These are phyloP conservation scores for Zarea fungicola DNA, from an alignment of 2,329 filamentous ascomycete species.

Conservation along the genomic window DNA sequence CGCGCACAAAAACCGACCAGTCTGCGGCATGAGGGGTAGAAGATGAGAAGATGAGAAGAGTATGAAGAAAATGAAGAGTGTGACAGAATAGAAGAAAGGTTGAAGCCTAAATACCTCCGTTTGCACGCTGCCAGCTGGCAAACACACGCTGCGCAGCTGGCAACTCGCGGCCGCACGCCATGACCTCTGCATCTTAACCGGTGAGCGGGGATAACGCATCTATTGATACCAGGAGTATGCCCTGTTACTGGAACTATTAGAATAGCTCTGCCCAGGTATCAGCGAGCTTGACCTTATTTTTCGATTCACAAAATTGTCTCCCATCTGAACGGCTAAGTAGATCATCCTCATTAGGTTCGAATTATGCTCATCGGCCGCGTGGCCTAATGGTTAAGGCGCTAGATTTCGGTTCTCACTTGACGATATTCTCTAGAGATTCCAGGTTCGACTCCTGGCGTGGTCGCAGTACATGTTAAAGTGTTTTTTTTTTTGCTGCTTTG, in stretches of 20 bases:
- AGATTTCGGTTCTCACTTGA: slow-evolving; percentile 32
- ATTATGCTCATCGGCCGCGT: slow-evolving; percentile 29
- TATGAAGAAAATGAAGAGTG: background rate
- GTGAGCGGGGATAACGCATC: too few relatives aligned
- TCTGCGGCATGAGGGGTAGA: background rate
- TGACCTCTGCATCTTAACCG: background rate
- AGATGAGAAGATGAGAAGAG: background rate
- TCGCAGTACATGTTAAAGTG: slow-evolving; percentile 18
- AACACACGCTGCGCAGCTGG: background rate
- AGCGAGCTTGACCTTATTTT: too few relatives aligned
- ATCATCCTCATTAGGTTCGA: slow-evolving; percentile 5
- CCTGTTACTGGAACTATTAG: too few relatives aligned
- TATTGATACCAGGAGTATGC: too few relatives aligned
- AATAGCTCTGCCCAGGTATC: too few relatives aligned
- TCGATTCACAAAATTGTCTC: background rate
- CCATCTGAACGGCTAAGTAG: background rate
- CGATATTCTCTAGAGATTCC: slow-evolving; percentile 35
- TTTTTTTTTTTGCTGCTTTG: slow-evolving; percentile 8
- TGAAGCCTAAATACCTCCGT: too few relatives aligned
- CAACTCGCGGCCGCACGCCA: background rate
- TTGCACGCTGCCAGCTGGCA: slow-evolving; percentile 5
- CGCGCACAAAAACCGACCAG: too few relatives aligned
- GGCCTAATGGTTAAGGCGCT: slow-evolving; percentile 40
- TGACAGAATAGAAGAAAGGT: background rate
- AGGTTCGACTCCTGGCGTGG: slow-evolving; percentile 41